Evolutionary conservation across 139 green algal species (phyloP), one percentile per base, ranked within the genome.

Genomic region (Mesotaenium endlicherianum): DNA sequence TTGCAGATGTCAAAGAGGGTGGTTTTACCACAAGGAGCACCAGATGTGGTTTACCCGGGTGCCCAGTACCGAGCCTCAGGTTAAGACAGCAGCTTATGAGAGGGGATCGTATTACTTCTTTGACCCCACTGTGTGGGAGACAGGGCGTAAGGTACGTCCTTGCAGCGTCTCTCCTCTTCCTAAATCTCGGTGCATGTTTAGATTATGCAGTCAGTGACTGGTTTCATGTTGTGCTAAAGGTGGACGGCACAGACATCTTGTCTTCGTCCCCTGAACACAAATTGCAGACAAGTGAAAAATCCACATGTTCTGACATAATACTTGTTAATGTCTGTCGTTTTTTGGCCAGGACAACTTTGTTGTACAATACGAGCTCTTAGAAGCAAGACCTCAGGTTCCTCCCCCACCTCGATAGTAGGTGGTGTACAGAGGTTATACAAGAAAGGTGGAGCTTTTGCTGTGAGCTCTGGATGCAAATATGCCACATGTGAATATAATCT

Each of bases 51-150:
- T 98, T 53, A 92, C 93, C 42, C 86, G 92, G 4, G 93, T 93
- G 1, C 91, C 92, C 34, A 92, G 92, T 88, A 94, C 91, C 0
- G 90, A 96, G 75, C 91, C 94, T 0, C 57, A 93, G 26, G 87
- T 93, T 70, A 98, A 98, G 81, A 95, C 89, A 0, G 86, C 91
- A n/a, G 80, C 81, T 8, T 92, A 90, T 53, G 95, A 98, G 90
- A 93, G 93, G n/a, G 94, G 95, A 30, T 92, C 92, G 0, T 98
- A 96, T 90, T 90, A 94, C 55, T 89, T 98, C 40, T 98, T 98
- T 84, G 95, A 98, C 88, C 89, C 91, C 40, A 87, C 74, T 47
- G 89, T 89, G 3, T 98, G 95, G 95, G 93, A 97, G 82, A 86
- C 91, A 17, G 92, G 95, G 50, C 91, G 92, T 59, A 95, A 88